Evolutionary conservation across 345 rosid species (phyloP).

Genomic region (Viola odorata): DNA sequence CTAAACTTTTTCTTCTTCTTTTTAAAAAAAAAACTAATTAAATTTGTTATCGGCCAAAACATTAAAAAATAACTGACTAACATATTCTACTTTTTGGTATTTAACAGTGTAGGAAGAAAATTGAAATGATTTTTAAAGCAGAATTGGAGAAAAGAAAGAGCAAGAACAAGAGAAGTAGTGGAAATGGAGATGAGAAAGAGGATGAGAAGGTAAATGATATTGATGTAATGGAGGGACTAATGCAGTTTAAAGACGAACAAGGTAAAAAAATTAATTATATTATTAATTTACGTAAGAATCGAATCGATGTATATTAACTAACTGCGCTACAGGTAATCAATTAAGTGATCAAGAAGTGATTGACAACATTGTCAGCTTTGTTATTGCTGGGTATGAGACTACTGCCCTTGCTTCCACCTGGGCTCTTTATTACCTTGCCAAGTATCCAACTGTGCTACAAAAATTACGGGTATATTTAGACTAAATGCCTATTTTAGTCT

Average conservation of each 20-base stretch:
- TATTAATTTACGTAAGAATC: too few species aligned
- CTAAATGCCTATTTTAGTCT: too few species aligned
- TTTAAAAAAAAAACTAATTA: too few species aligned
- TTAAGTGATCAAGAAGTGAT: conserved; percentile 36
- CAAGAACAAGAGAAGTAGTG: too few species aligned
- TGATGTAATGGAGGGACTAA: conserved; percentile 39
- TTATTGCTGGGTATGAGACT: conserved; percentile 30
- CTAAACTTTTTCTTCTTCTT: too few species aligned
- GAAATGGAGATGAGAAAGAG: too few species aligned
- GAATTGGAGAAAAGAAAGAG: conserved; percentile 30
- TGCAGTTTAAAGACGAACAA: conserved; percentile 31
- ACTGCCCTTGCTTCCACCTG: conserved; percentile 31
- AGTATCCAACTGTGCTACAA: conserved; percentile 23
- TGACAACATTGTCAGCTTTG: conserved; percentile 33
- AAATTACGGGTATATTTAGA: conserved; percentile 25
- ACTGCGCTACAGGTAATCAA: not conserved
- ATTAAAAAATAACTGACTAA: too few species aligned
- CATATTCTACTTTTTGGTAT: too few species aligned
- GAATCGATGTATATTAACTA: too few species aligned
- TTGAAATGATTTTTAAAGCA: conserved; percentile 15
- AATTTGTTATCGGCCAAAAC: too few species aligned
- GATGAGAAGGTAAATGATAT: conserved; percentile 20
- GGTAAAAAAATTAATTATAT: conserved; percentile 2
- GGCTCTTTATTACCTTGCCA: conserved; percentile 38
- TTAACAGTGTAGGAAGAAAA: conserved; percentile 25